Conservation (phyloP, 768 basidiomycete genomes). For the Tricholoma hemisulphureum region DNA sequence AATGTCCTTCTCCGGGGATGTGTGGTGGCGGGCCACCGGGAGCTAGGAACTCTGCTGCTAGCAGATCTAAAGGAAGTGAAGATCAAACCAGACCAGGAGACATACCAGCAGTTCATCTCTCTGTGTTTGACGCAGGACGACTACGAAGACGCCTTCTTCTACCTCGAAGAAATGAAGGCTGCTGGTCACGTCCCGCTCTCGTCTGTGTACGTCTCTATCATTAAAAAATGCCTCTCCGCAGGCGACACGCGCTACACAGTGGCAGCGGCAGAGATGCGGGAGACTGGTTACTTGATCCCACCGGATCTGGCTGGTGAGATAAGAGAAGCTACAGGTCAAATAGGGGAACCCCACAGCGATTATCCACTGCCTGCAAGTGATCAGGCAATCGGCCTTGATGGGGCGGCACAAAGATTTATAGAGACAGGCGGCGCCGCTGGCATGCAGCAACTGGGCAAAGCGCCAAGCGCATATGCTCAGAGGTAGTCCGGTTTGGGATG, state of each 20-base stretch:
- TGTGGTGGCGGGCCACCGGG: conserved; percentile 53
- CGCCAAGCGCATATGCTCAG: not conserved
- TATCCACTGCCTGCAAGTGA: not conserved
- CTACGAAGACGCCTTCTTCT: conserved; percentile 88
- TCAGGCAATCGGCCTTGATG: conserved; percentile 18
- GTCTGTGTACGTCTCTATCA: conserved; percentile 57
- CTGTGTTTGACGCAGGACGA: conserved; percentile 68
- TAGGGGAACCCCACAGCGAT: not conserved
- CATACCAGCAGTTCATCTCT: conserved; percentile 65
- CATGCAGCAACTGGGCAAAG: conserved; percentile 5
- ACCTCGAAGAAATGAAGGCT: conserved; percentile 85
- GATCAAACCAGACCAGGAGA: conserved; percentile 55
- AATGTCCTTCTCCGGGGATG: conserved; percentile 70
- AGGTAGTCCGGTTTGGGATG: not conserved
- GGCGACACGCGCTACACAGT: conserved; percentile 63
- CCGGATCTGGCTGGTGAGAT: conserved; percentile 16
- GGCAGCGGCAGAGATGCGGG: conserved; percentile 69
- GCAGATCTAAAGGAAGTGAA: conserved; percentile 60
- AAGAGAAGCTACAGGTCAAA: not conserved
- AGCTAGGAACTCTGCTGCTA: conserved; percentile 67
- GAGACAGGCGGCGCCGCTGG: conserved; percentile 31
- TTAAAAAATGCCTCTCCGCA: conserved; percentile 52
- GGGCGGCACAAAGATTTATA: conserved; percentile 29
- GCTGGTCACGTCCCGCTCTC: conserved; percentile 52
- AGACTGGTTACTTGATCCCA: conserved; percentile 49